Base-by-base conservation (phyloP, 768 basidiomycete genomes). In the Lactarius tabidus region DNA sequence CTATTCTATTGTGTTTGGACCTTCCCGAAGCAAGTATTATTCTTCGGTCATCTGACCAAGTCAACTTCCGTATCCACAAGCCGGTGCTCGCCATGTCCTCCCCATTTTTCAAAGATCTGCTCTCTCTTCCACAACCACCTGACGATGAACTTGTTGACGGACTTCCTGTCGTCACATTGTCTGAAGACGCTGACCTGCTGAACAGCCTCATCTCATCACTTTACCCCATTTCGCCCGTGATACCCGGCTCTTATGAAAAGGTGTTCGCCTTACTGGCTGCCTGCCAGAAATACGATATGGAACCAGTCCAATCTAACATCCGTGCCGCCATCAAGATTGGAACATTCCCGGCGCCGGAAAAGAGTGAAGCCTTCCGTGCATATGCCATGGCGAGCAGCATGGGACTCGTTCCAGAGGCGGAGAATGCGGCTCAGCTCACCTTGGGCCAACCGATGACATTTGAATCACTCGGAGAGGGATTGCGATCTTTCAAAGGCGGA, bases 31-130 rank as follows among this genome's bases (percentile, higher is more conserved):
- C 51, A 17, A 51, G 53, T 63, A n/a, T n/a, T 10, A n/a, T 1
- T 8, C 43, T n/a, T 3, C 43, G 3, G 20, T 43, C 74, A 8
- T n/a, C n/a, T n/a, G n/a, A n/a, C n/a, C n/a, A n/a, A n/a, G n/a
- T n/a, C n/a, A n/a, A n/a, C n/a, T n/a, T 75, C 67, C 70, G 62
- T 39, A 72, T 74, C 29, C 72, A 71, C 65, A 70, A 72, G n/a
- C 29, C 41, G 26, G 74, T 76, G 23, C 73, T 78, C 31, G 41
- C 69, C 17, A 66, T 70, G 28, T 71, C 74, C 5, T 75, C 76
- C 6, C 69, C 74, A 18, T 60, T 77, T 48, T 77, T 76, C 62
- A 59, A 54, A 17, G 70, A 71, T 64, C 73, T 77, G 72, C 68
- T 76, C 61, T 59, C 69, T 39, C 29, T 70, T 17, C 70, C 71